A percentile compares a stretch with the other conserved stretches of the same genome.
These are phyloP conservation scores for Botrytis elliptica DNA, from an alignment of 2,329 filamentous ascomycete genomes.

Conservation along the genomic window DNA sequence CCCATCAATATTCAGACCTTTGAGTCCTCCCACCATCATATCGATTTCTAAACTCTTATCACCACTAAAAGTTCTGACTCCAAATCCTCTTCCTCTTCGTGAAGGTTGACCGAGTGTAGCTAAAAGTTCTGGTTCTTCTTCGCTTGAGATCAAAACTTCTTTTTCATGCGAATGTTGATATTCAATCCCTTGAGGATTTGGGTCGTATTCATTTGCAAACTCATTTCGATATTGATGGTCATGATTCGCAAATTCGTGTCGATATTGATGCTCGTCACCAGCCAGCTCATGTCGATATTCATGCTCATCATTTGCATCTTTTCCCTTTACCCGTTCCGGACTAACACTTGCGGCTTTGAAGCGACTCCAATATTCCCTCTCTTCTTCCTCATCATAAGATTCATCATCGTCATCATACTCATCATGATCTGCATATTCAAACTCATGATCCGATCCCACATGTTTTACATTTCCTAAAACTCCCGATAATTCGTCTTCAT, in stretches of 20 bases:
- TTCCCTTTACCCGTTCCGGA: neutral
- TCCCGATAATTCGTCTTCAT: constrained; percentile 11
- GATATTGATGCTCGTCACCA: neutral
- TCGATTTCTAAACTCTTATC: constrained; percentile 8
- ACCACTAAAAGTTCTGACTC: constrained; percentile 12
- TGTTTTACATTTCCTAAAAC: neutral
- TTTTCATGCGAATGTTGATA: neutral
- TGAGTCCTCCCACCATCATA: neutral
- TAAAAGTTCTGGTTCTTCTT: constrained; percentile 2
- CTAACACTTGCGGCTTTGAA: neutral
- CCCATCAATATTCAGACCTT: neutral
- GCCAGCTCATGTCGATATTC: neutral
- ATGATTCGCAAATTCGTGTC: neutral
- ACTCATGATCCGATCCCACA: neutral
- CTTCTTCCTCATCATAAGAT: constrained; percentile 14
- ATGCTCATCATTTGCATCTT: neutral
- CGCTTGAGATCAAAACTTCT: neutral
- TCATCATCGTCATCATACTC: constrained; percentile 9
- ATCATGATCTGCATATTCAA: neutral
- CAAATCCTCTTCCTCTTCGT: neutral
- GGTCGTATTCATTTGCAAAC: neutral
- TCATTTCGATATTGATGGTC: neutral
- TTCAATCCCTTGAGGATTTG: neutral
- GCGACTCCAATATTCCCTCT: neutral
- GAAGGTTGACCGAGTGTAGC: neutral